Evolutionary conservation across 148 eudicot genomes (phyloP).

Genomic region (Agrostemma githago): DNA sequence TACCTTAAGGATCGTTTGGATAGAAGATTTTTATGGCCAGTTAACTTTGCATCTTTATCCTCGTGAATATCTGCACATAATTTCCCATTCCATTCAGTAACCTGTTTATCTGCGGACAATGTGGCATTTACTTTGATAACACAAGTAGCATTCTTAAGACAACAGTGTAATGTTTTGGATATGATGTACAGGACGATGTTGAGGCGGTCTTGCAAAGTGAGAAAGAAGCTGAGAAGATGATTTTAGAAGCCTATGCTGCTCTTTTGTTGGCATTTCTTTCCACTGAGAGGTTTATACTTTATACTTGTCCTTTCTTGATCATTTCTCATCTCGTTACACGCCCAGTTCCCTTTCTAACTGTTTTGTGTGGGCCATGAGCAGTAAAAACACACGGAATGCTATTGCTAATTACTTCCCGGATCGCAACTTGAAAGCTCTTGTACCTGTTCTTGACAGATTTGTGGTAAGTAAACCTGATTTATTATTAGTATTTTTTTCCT

Average conservation of each 20-base stretch:
- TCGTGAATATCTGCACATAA: not conserved
- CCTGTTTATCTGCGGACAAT: not conserved
- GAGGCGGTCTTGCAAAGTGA: constrained; percentile 70
- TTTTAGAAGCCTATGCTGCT: constrained; percentile 91
- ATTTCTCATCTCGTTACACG: not conserved
- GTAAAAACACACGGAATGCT: constrained; percentile 61
- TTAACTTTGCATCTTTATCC: not conserved
- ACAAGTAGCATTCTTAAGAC: not conserved
- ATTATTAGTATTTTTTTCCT: no score
- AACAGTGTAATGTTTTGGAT: not conserved
- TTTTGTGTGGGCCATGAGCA: constrained; percentile 26
- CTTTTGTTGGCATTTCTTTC: constrained; percentile 93
- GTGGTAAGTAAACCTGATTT: constrained; percentile 53
- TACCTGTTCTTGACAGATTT: constrained; percentile 97
- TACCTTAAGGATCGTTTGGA: not conserved
- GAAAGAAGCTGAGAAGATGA: constrained; percentile 99
- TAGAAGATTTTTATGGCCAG: not conserved
- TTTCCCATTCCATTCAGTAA: not conserved
- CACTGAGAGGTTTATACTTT: constrained; percentile 54
- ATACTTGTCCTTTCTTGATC: constrained; percentile 6
- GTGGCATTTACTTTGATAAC: not conserved
- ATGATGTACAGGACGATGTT: constrained; percentile 60
- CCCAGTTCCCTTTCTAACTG: constrained; percentile 10
- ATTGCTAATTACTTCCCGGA: constrained; percentile 76
- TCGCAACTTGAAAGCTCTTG: constrained; percentile 58